Evolutionary conservation across 805 yeast species (phyloP).

Genomic region (Saccharomycopsis guyanensis): DNA sequence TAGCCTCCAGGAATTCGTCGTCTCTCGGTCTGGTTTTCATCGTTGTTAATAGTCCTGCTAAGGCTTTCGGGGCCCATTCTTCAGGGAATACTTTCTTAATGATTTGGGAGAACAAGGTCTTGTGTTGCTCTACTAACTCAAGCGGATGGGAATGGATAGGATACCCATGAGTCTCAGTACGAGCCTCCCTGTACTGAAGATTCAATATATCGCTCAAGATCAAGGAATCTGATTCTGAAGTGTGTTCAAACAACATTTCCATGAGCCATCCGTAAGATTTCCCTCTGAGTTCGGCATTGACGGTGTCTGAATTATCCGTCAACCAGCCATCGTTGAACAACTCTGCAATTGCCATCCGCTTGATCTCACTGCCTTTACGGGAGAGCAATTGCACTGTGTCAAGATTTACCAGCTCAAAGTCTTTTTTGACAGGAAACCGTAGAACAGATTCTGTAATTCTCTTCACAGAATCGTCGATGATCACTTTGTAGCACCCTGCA

Average conservation of each 20-base stretch:
- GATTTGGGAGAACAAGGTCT: background rate
- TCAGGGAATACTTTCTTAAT: background rate
- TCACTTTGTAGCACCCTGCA: background rate
- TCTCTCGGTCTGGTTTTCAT: background rate
- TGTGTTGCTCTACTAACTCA: background rate
- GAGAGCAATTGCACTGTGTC: background rate
- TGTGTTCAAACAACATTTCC: background rate
- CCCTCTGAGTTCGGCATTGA: background rate
- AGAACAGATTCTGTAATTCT: background rate
- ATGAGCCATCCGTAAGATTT: background rate
- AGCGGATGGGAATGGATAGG: background rate
- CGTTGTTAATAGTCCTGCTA: background rate
- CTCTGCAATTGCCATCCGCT: background rate
- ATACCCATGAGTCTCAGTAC: background rate
- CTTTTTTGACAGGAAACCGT: background rate
- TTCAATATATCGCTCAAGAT: background rate
- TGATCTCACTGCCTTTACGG: background rate
- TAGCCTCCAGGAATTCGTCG: background rate
- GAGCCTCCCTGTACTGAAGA: too few species aligned
- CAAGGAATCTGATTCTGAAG: background rate
- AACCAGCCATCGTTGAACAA: background rate
- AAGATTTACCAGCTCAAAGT: background rate
- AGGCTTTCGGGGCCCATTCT: background rate
- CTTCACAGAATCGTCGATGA: background rate
- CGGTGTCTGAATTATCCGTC: too few species aligned